Percentiles rank a stretch among this genome's conserved stretches.
These are phyloP conservation scores for Pseudogymnoascus sp. DNA, from an alignment of 2,329 filamentous ascomycete species.

Conservation along the genomic window DNA sequence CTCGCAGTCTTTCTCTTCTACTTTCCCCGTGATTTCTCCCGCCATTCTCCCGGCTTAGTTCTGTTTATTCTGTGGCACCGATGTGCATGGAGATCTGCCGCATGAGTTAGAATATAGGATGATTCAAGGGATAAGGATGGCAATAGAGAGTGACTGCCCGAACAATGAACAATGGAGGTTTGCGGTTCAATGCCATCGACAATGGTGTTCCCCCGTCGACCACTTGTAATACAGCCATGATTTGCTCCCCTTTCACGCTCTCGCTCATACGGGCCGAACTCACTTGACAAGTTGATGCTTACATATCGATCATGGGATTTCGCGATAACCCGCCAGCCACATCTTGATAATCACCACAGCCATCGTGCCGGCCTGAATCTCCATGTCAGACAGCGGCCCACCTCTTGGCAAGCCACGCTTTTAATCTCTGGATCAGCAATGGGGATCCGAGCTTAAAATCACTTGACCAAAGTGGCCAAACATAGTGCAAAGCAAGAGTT, in stretches of 20 bases:
- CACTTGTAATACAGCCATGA: background rate
- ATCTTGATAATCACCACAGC: background rate
- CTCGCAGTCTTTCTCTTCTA: background rate
- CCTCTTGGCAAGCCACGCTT: background rate
- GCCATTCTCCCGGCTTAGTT: background rate
- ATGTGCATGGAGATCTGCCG: background rate
- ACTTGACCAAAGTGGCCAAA: background rate
- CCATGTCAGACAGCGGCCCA: background rate
- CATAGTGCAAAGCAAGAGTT: background rate
- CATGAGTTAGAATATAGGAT: background rate
- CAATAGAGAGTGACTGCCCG: background rate
- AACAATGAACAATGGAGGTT: background rate
- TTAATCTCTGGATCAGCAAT: background rate
- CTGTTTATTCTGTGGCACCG: background rate
- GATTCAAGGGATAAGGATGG: background rate
- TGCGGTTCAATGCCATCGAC: background rate
- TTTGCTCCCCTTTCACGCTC: background rate
- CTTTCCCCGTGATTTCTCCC: background rate
- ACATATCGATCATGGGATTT: background rate
- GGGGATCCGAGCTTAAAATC: background rate
- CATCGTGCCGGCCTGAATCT: background rate
- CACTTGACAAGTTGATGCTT: background rate
- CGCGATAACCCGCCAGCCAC: background rate
- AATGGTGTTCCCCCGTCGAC: background rate
- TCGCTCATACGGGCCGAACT: background rate